Evolutionary conservation across 1,139 yeast genomes (phyloP).

Genomic region (Torulaspora pretoriensis): DNA sequence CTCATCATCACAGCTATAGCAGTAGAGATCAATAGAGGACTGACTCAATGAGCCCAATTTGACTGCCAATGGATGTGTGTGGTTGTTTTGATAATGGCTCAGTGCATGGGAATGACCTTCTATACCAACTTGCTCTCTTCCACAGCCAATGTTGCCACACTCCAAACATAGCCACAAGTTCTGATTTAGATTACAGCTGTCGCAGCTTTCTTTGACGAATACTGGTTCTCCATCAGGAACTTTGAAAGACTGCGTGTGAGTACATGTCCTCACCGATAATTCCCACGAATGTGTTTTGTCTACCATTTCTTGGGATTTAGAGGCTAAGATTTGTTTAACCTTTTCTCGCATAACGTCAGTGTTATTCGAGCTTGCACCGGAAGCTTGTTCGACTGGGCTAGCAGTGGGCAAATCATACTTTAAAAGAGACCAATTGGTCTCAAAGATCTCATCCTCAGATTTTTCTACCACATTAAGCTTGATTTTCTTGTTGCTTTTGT

Average conservation of each 20-base stretch:
- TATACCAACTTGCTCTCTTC: conserved; percentile 87
- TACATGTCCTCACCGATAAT: conserved; percentile 75
- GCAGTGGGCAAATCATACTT: conserved; percentile 10
- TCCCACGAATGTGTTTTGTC: conserved; percentile 91
- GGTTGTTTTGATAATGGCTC: conserved; percentile 51
- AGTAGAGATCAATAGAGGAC: conserved; percentile 70
- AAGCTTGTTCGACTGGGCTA: conserved; percentile 5
- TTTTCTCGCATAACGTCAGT: conserved; percentile 22
- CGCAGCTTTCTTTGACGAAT: conserved; percentile 46
- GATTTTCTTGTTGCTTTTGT: conserved; percentile 51
- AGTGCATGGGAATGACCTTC: conserved; percentile 91
- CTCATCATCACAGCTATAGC: conserved; percentile 87
- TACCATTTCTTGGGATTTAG: conserved; percentile 62
- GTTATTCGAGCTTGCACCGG: conserved; percentile 11
- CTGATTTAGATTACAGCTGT: conserved; percentile 61
- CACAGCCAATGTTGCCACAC: conserved; percentile 90
- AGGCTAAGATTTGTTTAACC: conserved; percentile 50
- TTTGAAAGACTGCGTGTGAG: conserved; percentile 56
- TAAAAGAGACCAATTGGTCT: conserved; percentile 38
- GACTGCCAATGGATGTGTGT: conserved; percentile 74
- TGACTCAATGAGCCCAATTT: conserved; percentile 84
- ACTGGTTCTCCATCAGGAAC: conserved; percentile 39
- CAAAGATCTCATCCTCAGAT: conserved; percentile 64
- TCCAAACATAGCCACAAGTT: conserved; percentile 89
- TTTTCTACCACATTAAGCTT: conserved; percentile 73